Conservation (phyloP, 108 stramenopile species). For the Halocafeteria seosinensis region DNA sequence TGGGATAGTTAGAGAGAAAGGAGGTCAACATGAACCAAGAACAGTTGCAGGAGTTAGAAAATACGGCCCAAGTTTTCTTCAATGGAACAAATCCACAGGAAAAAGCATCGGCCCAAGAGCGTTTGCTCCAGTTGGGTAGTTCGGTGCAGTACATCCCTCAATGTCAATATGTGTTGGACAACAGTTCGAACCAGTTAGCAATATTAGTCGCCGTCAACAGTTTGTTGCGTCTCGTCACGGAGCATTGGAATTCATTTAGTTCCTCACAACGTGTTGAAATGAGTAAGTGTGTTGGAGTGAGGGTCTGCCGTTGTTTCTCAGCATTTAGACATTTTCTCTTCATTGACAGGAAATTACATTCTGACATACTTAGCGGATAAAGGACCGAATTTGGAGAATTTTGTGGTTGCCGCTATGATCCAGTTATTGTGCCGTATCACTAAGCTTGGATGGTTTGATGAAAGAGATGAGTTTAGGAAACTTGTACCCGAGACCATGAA, state of each 20-base stretch:
- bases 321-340: neutral
- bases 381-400: neutral
- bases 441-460: constrained; percentile 93
- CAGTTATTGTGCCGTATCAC: constrained; percentile 88
- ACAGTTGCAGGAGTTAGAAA: neutral
- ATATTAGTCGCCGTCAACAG: neutral
- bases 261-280: neutral
- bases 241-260: neutral
- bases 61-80: neutral
- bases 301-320: neutral
- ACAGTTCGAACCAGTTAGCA: neutral
- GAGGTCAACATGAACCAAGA: neutral
- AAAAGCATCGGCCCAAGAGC: neutral
- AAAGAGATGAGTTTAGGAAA: constrained; percentile 58
- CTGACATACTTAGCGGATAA: neutral
- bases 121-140: neutral
- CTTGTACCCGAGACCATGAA: constrained; percentile 80
- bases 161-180: neutral
- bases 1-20: too few relatives aligned
- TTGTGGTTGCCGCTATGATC: constrained; percentile 10
- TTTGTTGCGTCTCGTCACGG: neutral
- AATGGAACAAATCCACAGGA: neutral
- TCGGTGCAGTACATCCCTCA: neutral
- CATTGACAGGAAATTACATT: neutral
- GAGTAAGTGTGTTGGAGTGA: neutral